Conservation (phyloP, 148 eudicot genomes). For the Rhododendron kiyosumense region DNA sequence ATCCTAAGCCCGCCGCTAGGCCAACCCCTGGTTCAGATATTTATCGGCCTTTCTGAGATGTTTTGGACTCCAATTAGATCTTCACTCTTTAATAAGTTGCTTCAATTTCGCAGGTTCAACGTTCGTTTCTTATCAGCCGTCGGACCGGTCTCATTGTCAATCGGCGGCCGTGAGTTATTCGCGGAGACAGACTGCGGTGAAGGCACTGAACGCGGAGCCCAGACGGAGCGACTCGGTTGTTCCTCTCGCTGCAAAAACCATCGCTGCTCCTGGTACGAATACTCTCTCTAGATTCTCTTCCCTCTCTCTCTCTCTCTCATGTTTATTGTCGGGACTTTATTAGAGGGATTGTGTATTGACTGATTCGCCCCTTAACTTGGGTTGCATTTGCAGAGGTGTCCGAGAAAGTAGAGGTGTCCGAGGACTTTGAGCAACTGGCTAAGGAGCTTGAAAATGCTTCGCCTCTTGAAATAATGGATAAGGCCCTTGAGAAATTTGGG, state of each 20-base stretch:
- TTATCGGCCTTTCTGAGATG: background rate
- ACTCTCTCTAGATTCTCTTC: background rate
- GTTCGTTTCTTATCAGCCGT: background rate
- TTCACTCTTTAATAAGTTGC: no score
- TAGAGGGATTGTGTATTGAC: background rate
- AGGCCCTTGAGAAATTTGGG: slow-evolving; percentile 16
- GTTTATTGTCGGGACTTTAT: background rate
- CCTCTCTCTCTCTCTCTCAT: background rate
- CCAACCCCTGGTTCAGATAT: no score
- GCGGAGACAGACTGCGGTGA: background rate
- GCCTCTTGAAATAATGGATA: slow-evolving; percentile 16
- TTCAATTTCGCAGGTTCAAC: slow-evolving; percentile 7
- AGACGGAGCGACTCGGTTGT: slow-evolving; percentile 3
- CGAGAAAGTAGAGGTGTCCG: background rate
- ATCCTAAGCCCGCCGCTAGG: no score
- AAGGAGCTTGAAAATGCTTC: slow-evolving; percentile 13
- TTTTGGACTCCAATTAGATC: background rate
- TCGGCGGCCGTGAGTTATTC: background rate
- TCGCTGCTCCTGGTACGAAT: background rate
- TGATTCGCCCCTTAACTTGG: background rate
- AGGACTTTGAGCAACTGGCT: slow-evolving; percentile 14
- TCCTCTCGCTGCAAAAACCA: background rate
- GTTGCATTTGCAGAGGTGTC: background rate
- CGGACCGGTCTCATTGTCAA: background rate
- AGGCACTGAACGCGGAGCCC: background rate